Evolutionary conservation across 1,284 basidiomycete genomes (phyloP), one percentile per base, ranked within the genome.

Genomic region (Marasmius oreades): DNA sequence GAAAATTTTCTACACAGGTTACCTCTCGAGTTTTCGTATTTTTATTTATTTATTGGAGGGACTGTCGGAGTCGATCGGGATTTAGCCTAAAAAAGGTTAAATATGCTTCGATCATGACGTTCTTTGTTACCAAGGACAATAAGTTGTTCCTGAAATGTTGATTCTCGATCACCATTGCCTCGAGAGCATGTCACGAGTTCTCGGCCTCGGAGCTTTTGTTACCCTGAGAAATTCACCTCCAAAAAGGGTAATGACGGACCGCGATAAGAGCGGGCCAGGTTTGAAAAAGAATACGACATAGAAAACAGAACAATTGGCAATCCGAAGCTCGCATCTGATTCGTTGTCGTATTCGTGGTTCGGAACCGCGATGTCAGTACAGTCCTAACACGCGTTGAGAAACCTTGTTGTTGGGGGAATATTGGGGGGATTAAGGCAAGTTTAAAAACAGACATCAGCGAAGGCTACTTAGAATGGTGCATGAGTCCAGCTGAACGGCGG

Each of bases 371-470:
- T 50, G 24, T 47, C 26, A 43, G 18, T 43, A 42, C 16, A 20
- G n/a, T 47, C 47, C 22, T 18, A 34, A 31, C 62, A 62, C 55
- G 62, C 52, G 61, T 50, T 62, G 53, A 57, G 58, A 53, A 63
- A 63, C 62, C 54, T 59, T 62, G 36, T 45, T 59, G 34, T 46
- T 22, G 43, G 44, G 34, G 37, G 12, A 44, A 42, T 31, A 31
- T 39, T 37, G 16, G 28, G 16, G 28, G 20, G 51, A 36, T 52
- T 24, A 24, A 39, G 24, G 14, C 12, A 23, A 31, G 11, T n/a
- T 31, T 31, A 50, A 33, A n/a, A 18, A 33, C 28, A 26, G n/a
- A 31, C 28, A 5, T 10, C 10, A 31, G 28, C 28, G 28, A 31
- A n/a, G n/a, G 4, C 28, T 31, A 31, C 10, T 31, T 31, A 31